Base-by-base conservation (phyloP, 2,329 filamentous ascomycete genomes). In the Fusarium sp. region DNA sequence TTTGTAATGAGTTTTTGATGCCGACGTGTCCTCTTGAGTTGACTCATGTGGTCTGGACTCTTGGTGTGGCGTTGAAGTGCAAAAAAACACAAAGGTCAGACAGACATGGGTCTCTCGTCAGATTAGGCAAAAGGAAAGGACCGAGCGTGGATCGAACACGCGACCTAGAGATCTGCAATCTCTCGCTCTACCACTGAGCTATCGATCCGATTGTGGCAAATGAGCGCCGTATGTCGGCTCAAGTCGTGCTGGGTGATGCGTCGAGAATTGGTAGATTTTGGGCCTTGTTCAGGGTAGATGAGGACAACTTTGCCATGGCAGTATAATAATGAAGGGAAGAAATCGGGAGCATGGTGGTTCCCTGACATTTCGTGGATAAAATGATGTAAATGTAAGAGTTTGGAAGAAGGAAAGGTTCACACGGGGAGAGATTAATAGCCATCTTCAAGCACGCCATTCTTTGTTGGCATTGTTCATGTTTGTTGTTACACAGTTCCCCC, bases 151-250 rank as follows among this genome's bases (percentile, higher is more conserved):
- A 60, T 73, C 71, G 71, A 73, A 73, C 71, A 73, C 71, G 71
- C 70, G 71, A 50, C 71, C 71, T 73, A 71, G 67, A 67, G 71
- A 73, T 73, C 71, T 73, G 71, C 71, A 73, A 73, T 73, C 71
- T 68, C 71, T 71, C 71, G 71, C 71, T 73, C 71, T 73, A 73
- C 71, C 71, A 60, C 71, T 73, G 71, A 74, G 72, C 72, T 74
- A 74, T 74, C 72, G 71, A 74, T 74, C 72, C 72, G 10, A 0
- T 29, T 54, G 40, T 74, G 27, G 6, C 3, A 2, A 14, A 10
- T 13, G 0, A 0, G 1, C 1, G 6, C n/a, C 3, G 18, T 56
- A 47, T 34, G 5, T 14, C 2, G 0, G 1, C 4, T 34, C 22
- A 62, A 14, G 50, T 24, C 20, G 29, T 18, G 3, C 5, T 5